phyloP scores from a whole-genome alignment of 148 eudicot genomes.

The Silene uniflora region DNA sequence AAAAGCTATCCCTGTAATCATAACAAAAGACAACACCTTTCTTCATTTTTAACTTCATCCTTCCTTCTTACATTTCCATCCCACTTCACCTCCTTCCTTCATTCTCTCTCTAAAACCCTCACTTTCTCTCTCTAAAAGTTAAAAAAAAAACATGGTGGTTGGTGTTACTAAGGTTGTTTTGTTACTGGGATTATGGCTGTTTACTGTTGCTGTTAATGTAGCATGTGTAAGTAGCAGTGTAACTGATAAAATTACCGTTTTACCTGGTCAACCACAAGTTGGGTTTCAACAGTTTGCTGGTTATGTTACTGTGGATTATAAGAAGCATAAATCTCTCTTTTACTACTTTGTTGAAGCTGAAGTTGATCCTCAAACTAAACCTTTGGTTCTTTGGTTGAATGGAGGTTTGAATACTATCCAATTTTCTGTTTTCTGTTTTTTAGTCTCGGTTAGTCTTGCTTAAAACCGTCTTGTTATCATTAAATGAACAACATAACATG shows the following conservation, averaged over 20 bases:
- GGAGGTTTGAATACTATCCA: conserved; percentile 48
- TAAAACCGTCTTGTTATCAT: neutral
- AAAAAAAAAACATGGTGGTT: neutral
- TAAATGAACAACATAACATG: too few species aligned
- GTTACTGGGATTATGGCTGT: neutral
- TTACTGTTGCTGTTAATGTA: conserved; percentile 14
- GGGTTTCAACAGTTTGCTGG: conserved; percentile 79
- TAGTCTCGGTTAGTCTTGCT: neutral
- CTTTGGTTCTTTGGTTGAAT: conserved; percentile 93
- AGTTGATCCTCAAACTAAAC: conserved; percentile 64
- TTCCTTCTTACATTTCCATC: neutral
- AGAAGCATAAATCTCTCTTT: conserved; percentile 58
- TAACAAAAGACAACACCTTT: conserved; percentile 30
- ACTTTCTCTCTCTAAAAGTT: too few species aligned
- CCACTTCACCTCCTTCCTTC: neutral
- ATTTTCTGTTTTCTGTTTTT: neutral
- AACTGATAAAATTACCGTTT: conserved; percentile 43
- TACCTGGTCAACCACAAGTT: conserved; percentile 85
- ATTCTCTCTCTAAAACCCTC: too few species aligned
- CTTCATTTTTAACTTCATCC: conserved; percentile 7
- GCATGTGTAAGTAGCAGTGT: conserved; percentile 9
- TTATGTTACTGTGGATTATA: conserved; percentile 73
- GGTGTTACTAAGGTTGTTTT: conserved; percentile 8
- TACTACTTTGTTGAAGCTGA: conserved; percentile 96
- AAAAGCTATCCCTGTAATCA: conserved; percentile 31